These are phyloP conservation scores for Ascochyta clinopodiicola DNA, from an alignment of 2,329 filamentous ascomycete species.

Conservation along the genomic window DNA sequence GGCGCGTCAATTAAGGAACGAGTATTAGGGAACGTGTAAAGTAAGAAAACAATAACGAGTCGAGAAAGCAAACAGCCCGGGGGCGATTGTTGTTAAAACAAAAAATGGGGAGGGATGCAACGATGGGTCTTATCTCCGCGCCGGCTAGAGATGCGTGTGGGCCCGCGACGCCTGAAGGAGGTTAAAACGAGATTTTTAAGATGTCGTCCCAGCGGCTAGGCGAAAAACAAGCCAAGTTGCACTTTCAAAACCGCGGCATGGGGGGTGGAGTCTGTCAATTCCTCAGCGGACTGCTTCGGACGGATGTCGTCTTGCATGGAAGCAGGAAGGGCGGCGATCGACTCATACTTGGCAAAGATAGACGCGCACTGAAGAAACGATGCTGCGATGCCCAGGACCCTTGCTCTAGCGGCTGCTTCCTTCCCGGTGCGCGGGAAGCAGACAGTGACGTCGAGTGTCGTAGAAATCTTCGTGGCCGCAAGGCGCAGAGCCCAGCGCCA, in stretches of 20 bases:
- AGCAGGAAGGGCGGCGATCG: conserved; percentile 10
- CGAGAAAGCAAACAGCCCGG: background rate
- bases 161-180: conserved; percentile 13
- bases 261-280: conserved; percentile 11
- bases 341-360: conserved; percentile 1
- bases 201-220: conserved; percentile 16
- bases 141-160: conserved; percentile 5
- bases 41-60: conserved; percentile 6
- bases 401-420: conserved; percentile 7
- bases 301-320: conserved; percentile 10
- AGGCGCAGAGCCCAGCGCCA: background rate
- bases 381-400: conserved; percentile 2
- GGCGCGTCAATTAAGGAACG: conserved; percentile 11
- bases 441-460: conserved; percentile 6
- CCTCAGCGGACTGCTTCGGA: conserved; percentile 23
- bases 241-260: background rate
- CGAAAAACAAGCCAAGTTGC: conserved; percentile 3
- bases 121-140: conserved; percentile 16
- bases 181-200: conserved; percentile 18
- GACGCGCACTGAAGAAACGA: conserved; percentile 1
- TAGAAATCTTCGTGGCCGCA: background rate
- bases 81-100: conserved; percentile 2
- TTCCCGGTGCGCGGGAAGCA: background rate
- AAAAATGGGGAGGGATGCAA: conserved; percentile 6
- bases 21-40: conserved; percentile 24